Conservation (phyloP, 306 rosid species). For the Rosa multiflora region DNA sequence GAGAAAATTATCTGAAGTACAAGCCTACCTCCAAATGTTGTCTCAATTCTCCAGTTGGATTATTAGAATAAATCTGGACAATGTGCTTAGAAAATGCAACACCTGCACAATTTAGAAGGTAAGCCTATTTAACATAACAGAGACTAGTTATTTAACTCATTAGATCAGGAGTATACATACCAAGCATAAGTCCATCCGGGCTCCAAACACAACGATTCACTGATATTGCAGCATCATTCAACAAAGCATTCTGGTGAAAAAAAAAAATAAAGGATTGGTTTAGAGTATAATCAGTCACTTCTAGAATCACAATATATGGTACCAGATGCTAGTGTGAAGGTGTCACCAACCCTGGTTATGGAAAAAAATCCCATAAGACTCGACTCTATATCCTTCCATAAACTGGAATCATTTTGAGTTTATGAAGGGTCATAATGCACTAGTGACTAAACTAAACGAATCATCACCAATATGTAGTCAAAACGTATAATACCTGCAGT, state of each 20-base stretch:
- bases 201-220: conserved; percentile 51
- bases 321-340: conserved; percentile 1
- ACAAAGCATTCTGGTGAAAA: conserved; percentile 33
- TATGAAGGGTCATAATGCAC: not conserved
- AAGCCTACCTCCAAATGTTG: conserved; percentile 42
- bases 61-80: conserved; percentile 38
- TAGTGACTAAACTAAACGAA: not conserved
- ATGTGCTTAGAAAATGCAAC: conserved; percentile 48
- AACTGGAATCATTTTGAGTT: not conserved
- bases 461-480: not conserved
- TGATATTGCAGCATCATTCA: conserved; percentile 42
- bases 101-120: conserved; percentile 23
- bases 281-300: conserved; percentile 18
- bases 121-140: not conserved
- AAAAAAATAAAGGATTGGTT: not conserved
- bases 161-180: conserved; percentile 21
- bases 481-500: conserved; percentile 31
- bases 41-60: conserved; percentile 43
- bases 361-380: conserved; percentile 4
- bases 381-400: not conserved
- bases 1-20: not conserved
- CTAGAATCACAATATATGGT: not conserved
- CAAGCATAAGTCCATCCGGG: conserved; percentile 45
- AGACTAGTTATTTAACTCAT: not conserved
- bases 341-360: not conserved